These are phyloP conservation scores for Globisporangium spiculum DNA, from an alignment of 352 stramenopile species.

Conservation along the genomic window DNA sequence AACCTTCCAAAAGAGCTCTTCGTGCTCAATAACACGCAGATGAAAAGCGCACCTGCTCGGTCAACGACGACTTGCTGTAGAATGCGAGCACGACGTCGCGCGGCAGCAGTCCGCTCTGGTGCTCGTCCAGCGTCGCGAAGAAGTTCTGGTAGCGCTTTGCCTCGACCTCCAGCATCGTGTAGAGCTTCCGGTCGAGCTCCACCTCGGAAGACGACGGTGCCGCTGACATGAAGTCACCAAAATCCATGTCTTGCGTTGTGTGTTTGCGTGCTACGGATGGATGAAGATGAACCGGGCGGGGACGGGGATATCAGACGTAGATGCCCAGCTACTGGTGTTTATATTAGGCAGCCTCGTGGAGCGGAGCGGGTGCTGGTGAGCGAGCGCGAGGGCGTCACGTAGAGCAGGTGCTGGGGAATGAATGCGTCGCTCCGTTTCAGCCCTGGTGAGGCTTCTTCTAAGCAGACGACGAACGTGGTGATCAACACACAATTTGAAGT, in stretches of 20 bases:
- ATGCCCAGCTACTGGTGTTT: not conserved
- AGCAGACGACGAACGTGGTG: not conserved
- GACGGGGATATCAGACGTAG: not conserved
- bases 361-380: not conserved
- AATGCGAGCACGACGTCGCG: slow-evolving; percentile 41
- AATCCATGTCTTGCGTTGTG: slow-evolving; percentile 16
- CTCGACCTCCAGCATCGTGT: slow-evolving; percentile 67
- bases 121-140: slow-evolving; percentile 47
- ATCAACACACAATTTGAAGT: slow-evolving; percentile 6
- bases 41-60: slow-evolving; percentile 23
- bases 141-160: slow-evolving; percentile 53
- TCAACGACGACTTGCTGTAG: slow-evolving; percentile 56
- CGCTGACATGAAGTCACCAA: slow-evolving; percentile 17
- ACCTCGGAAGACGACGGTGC: slow-evolving; percentile 3
- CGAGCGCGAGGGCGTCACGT: not conserved
- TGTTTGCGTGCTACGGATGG: not conserved
- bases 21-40: not conserved
- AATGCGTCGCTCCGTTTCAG: not conserved
- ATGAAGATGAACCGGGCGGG: not conserved
- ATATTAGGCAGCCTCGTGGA: too few relatives aligned
- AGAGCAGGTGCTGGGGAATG: not conserved
- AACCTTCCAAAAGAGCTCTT: not conserved
- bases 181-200: slow-evolving; percentile 34
- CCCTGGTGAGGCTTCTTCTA: not conserved
- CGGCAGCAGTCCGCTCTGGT: slow-evolving; percentile 15